Evolutionary conservation across 1,139 yeast species (phyloP).

Genomic region (Debaryomycetaceae sp.): DNA sequence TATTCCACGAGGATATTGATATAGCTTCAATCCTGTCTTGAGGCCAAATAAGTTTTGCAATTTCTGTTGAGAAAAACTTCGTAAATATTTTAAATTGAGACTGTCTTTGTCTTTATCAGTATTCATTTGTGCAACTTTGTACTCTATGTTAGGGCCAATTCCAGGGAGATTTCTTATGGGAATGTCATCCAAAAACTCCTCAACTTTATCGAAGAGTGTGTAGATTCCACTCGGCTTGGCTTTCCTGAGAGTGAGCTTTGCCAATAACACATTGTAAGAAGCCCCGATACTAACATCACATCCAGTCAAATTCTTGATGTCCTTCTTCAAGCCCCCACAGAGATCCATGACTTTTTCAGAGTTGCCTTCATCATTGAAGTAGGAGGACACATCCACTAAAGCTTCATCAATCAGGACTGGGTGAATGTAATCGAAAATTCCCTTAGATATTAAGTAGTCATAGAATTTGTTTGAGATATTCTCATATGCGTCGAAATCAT

Average conservation of each 20-base stretch:
- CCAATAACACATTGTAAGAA: slow-evolving; percentile 67
- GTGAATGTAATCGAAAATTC: slow-evolving; percentile 53
- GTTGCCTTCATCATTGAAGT: slow-evolving; percentile 15
- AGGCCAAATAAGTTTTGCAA: slow-evolving; percentile 56
- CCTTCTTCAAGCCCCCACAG: slow-evolving; percentile 38
- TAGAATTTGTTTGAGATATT: slow-evolving; percentile 43
- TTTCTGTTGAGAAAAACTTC: slow-evolving; percentile 26
- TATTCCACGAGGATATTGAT: slow-evolving; percentile 58
- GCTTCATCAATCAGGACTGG: slow-evolving; percentile 96
- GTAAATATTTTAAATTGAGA: slow-evolving; percentile 30
- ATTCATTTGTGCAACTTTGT: neutral
- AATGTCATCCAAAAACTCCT: slow-evolving; percentile 39
- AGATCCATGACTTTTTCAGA: slow-evolving; percentile 20
- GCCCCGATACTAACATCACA: slow-evolving; percentile 80
- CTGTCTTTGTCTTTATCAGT: slow-evolving; percentile 3
- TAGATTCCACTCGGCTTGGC: slow-evolving; percentile 81
- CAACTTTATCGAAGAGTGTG: slow-evolving; percentile 27
- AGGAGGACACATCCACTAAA: slow-evolving; percentile 59
- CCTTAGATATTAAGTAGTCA: slow-evolving; percentile 48
- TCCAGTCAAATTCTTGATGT: slow-evolving; percentile 44
- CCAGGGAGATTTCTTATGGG: slow-evolving; percentile 73
- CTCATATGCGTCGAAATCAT: slow-evolving; percentile 76
- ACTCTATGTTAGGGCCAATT: slow-evolving; percentile 57
- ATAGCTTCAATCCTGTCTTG: slow-evolving; percentile 66
- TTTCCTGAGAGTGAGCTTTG: slow-evolving; percentile 66